Evolutionary conservation across 345 rosid species (phyloP), one percentile per base, ranked within the genome.

Genomic region (Salix suchowensis): DNA sequence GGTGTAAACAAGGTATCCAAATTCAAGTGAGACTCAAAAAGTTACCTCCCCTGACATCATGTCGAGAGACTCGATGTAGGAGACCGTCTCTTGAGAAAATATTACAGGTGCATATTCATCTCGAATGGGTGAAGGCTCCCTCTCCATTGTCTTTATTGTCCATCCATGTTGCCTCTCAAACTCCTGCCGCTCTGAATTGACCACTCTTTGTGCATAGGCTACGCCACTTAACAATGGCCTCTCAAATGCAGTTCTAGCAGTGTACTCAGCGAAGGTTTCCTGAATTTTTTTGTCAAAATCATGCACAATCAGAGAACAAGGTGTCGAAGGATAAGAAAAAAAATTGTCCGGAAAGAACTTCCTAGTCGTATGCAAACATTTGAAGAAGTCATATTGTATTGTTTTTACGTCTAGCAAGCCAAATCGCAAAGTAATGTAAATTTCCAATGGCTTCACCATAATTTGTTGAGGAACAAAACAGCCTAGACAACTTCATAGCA

Each of bases 31-130:
- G 70, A 72, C 9, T 70, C 54, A 3, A 68, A 10, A 55, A 62
- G 60, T 81, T 86, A 95, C 98, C 97, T 92, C 94, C 77, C 99
- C 99, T 4, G 99, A 96, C 99, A 96, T 96, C 99, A 96, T 96
- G 76, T 96, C 99, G 30, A 96, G 88, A 13, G 99, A 96, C 80
- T 91, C 92, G 52, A 96, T 88, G 80, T 96, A 89, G 75, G 98
- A 93, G 42, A 96, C 85, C 23, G 98, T 92, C 77, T 93, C 96
- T 83, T 96, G 99, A 76, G 94, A 91, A 79, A 91, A 91, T 82
- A 93, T 91, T 50, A 96, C 98, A 0, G 99, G 98, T 14, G 99
- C 99, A 81, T 96, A 96, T 86, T 93, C 97, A 68, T 96, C 99
- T 77, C 98, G 88, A 30, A 86, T 74, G 1, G 97, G 97, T 42